These are phyloP conservation scores for Annona cherimola DNA, from an alignment of 164 flowering plant genomes.

Conservation along the genomic window DNA sequence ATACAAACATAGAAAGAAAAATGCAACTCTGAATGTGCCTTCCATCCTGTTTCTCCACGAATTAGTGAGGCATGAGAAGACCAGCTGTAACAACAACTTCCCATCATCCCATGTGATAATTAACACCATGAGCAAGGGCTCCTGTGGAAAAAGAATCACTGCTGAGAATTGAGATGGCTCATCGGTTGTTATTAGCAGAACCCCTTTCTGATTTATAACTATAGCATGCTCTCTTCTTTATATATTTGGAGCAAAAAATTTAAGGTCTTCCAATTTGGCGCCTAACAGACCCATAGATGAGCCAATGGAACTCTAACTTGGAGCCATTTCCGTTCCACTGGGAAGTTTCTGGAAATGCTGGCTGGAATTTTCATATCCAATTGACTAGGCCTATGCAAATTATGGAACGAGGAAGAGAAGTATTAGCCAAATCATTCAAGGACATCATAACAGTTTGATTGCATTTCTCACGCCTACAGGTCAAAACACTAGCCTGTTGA, in stretches of 20 bases:
- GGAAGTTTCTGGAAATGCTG: too few relatives aligned
- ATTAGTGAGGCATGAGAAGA: not conserved
- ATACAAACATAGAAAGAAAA: too few relatives aligned
- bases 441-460: too few relatives aligned
- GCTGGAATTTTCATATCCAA: not conserved
- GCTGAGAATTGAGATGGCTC: not conserved
- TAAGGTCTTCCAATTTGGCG: too few relatives aligned
- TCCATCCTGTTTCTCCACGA: not conserved
- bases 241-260: not conserved
- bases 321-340: too few relatives aligned
- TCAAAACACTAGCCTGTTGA: slow-evolving; percentile 17
- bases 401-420: not conserved
- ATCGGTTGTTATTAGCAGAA: not conserved
- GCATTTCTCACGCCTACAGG: too few relatives aligned
- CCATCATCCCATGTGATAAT: not conserved
- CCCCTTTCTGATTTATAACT: not conserved
- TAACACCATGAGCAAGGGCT: not conserved
- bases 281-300: too few relatives aligned
- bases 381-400: not conserved
- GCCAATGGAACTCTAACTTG: too few relatives aligned
- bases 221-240: not conserved
- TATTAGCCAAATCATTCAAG: not conserved
- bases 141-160: too few relatives aligned
- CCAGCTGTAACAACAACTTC: not conserved
- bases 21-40: too few relatives aligned